phyloP scores from a whole-genome alignment of 768 basidiomycete genomes.

The Lactifluus subvellereus region DNA sequence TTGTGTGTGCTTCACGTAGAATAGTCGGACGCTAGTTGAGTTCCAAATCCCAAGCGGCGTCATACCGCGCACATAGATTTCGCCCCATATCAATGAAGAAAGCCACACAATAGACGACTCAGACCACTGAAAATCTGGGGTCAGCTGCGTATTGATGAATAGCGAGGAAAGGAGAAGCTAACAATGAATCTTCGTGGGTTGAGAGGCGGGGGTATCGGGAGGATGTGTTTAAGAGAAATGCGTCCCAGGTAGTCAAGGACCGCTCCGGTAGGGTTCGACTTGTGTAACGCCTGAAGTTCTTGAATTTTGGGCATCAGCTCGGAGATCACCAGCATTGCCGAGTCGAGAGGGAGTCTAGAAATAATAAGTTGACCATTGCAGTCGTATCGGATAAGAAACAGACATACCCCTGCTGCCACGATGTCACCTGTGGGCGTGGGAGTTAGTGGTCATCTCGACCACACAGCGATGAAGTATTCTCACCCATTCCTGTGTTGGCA shows the following conservation, averaged over 20 bases:
- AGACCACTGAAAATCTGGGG: conserved; percentile 63
- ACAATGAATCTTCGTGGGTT: conserved; percentile 73
- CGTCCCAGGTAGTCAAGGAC: conserved; percentile 72
- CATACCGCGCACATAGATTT: conserved; percentile 88
- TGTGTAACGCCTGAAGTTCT: conserved; percentile 64
- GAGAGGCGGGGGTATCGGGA: conserved; percentile 64
- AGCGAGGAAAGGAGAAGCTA: conserved; percentile 28
- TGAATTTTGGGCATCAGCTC: conserved; percentile 85
- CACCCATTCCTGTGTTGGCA: conserved; percentile 97
- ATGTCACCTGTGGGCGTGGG: conserved; percentile 55
- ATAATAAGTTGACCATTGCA: background rate
- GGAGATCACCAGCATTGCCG: conserved; percentile 80
- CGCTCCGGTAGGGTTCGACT: conserved; percentile 55
- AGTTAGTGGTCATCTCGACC: conserved; percentile 3
- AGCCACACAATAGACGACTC: conserved; percentile 90
- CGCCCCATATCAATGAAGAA: conserved; percentile 91
- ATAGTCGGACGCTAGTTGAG: conserved; percentile 80
- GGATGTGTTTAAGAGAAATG: conserved; percentile 60
- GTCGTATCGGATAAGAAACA: background rate
- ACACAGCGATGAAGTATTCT: conserved; percentile 24
- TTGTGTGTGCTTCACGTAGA: conserved; percentile 85
- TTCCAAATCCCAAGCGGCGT: conserved; percentile 87
- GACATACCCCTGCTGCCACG: conserved; percentile 94
- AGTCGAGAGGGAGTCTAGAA: conserved; percentile 76
- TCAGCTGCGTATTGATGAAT: conserved; percentile 5